Evolutionary conservation across 345 rosid genomes (phyloP).

Genomic region (Sisymbrium irio): DNA sequence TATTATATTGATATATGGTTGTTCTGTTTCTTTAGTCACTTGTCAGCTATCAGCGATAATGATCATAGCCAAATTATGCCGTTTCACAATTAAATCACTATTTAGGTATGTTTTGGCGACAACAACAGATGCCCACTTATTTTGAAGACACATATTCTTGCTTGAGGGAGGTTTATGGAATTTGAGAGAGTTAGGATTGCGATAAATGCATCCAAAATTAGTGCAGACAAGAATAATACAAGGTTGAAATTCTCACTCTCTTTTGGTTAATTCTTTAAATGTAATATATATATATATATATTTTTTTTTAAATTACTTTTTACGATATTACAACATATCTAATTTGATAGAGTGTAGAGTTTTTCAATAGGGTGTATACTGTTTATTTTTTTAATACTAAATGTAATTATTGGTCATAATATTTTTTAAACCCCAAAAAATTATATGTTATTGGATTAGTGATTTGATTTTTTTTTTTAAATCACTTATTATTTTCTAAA

Average conservation of each 20-base stretch:
- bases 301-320: neutral
- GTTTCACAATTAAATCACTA: neutral
- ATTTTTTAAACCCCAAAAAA: too few relatives aligned
- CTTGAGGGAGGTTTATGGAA: neutral
- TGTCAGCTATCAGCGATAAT: neutral
- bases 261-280: neutral
- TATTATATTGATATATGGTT: neutral
- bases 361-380: too few relatives aligned
- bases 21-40: neutral
- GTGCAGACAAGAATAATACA: slow-evolving; percentile 6
- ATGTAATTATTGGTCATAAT: too few relatives aligned
- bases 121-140: neutral
- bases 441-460: too few relatives aligned
- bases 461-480: too few relatives aligned
- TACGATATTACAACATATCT: neutral
- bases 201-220: neutral
- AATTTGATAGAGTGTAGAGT: neutral
- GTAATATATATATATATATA: neutral
- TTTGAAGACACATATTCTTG: slow-evolving; percentile 18
- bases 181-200: neutral
- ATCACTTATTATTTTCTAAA: too few relatives aligned
- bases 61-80: neutral
- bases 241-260: neutral
- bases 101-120: neutral
- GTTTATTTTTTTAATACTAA: too few relatives aligned